Evolutionary conservation across 176 grass and related monocot genomes (phyloP).

Genomic region (Triticum dicoccoides): DNA sequence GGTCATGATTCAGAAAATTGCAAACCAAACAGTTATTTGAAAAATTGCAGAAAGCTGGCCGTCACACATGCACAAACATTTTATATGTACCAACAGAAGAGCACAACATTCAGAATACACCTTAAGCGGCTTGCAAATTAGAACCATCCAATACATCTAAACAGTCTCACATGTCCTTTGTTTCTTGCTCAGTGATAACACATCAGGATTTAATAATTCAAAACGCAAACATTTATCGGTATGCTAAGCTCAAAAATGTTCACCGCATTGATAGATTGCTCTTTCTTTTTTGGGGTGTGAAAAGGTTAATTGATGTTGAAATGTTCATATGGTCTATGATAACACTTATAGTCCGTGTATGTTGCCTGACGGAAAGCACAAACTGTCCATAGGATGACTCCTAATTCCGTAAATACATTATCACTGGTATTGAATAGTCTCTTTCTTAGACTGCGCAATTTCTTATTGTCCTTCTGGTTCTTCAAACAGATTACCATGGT

Average conservation of each 20-base stretch:
- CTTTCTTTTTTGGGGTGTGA: background rate
- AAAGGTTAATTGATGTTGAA: background rate
- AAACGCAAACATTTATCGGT: background rate
- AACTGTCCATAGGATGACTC: background rate
- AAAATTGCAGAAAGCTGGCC: background rate
- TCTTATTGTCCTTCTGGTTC: background rate
- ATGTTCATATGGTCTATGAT: background rate
- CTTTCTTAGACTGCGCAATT: background rate
- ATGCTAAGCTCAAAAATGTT: background rate
- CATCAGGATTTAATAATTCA: background rate
- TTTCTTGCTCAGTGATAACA: background rate
- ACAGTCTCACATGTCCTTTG: background rate
- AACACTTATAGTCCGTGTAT: background rate
- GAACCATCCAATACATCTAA: background rate
- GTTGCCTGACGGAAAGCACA: background rate
- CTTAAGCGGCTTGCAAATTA: background rate
- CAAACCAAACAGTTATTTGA: background rate
- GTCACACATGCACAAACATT: background rate
- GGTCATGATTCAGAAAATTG: background rate
- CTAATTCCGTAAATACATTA: background rate
- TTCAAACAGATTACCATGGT: background rate
- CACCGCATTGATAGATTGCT: background rate
- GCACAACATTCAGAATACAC: background rate
- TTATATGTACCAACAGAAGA: background rate
- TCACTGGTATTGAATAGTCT: background rate